Base-by-base conservation (phyloP, 2,329 filamentous ascomycete species). In the Cladosporium colombiae region DNA sequence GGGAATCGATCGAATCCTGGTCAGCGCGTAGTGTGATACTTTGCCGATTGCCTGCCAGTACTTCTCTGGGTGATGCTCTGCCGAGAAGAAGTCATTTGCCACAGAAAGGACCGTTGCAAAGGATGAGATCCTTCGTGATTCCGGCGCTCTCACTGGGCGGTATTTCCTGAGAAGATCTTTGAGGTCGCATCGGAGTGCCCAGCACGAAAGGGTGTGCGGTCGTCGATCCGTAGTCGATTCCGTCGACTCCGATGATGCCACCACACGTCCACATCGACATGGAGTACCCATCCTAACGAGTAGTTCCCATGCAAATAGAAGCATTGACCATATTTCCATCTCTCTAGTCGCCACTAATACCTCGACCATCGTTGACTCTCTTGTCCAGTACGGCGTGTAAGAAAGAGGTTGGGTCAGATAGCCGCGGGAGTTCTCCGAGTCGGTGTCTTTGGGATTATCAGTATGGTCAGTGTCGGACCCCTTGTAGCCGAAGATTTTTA, bases 121-220 rank as follows among this genome's bases (percentile, higher is more conserved):
- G 1, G n/a, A 23, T 10, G n/a, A 4, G 3, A 11, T 46, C n/a
- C n/a, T 21, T 3, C n/a, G 3, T 6, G n/a, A 5, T 11, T 1
- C 13, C 49, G 13, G 5, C 4, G 5, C 2, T 8, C 13, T 16
- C 49, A 1, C 1, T 7, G 27, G 23, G 13, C 8, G 3, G 13
- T 10, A 6, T 8, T 2, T 29, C 57, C n/a, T 14, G 23, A 60
- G 35, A 8, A 0, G 23, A 0, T 10, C 29, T 16, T 40, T 46
- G 35, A 29, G 13, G 7, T 27, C 21, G 11, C 5, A 21, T 1
- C 10, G 57, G 8, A 40, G 25, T n/a, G 8, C 23, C 27, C 13
- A n/a, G 23, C 2, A 60, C 57, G 25, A 49, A 16, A 49, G 57
- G 57, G 8, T 60, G 57, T 18, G 57, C 57, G 2, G 35, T 60